phyloP scores from a whole-genome alignment of 169 alveolate species.

The Theileria parva region DNA sequence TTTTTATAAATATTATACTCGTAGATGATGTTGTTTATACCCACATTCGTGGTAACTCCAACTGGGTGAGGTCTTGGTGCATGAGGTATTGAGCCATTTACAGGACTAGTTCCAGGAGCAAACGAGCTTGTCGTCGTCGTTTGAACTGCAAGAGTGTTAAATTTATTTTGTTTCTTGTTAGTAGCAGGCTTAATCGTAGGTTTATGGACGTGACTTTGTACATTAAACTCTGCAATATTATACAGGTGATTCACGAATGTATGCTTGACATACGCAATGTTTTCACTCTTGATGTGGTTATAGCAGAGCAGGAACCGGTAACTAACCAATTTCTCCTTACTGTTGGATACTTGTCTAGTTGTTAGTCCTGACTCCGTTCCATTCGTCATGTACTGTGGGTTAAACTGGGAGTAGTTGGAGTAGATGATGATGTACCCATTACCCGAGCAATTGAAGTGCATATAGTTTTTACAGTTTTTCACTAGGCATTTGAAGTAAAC shows the following conservation, averaged over 20 bases:
- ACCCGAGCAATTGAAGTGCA: constrained; percentile 40
- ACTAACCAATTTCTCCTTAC: constrained; percentile 1
- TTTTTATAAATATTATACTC: not conserved
- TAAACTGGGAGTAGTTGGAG: not conserved
- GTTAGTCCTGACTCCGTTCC: constrained; percentile 2
- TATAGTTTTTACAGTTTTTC: constrained; percentile 36
- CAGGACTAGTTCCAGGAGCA: constrained; percentile 1
- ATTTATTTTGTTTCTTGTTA: not conserved
- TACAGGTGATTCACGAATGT: constrained; percentile 21
- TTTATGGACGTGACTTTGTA: not conserved
- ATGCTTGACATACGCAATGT: constrained; percentile 21
- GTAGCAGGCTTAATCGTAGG: not conserved
- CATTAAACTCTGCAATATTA: constrained; percentile 12
- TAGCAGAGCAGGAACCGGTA: constrained; percentile 52
- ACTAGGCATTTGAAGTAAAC: constrained; percentile 52
- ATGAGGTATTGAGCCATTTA: not conserved
- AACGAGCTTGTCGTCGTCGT: not conserved
- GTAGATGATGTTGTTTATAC: not conserved
- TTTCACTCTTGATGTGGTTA: constrained; percentile 27
- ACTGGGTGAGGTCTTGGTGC: not conserved
- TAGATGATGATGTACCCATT: constrained; percentile 20
- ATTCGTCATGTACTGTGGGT: not conserved
- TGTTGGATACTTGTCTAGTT: not conserved
- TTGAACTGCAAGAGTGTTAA: not conserved
- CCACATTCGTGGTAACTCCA: not conserved